Base-by-base conservation (phyloP, 2,329 filamentous ascomycete species). In the Daldinia sp. region DNA sequence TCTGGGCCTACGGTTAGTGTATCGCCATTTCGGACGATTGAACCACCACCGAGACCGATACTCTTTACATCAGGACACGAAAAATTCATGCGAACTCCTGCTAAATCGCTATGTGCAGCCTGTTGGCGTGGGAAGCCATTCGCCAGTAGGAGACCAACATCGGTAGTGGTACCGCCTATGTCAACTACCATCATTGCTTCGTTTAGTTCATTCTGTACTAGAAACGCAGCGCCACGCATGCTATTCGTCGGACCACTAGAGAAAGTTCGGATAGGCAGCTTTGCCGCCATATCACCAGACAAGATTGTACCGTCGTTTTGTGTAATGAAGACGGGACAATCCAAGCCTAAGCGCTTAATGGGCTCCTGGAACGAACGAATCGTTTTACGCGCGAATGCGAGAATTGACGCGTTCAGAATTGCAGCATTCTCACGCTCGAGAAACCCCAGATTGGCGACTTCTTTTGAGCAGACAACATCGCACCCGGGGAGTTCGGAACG, bases 111-210 rank as follows among this genome's bases (percentile, higher is more conserved):
- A 68, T 88, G 90, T 0, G 88, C 87, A 4, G 88, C 86, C 56
- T 87, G 85, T 75, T 90, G 87, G 35, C 88, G 82, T 0, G 89
- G 90, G 56, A 91, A 89, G 0, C 89, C 89, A 55, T 86, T 90
- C 0, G 85, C 82, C 6, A 89, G 82, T 3, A 92, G 76, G 0
- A 90, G 77, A 0, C 89, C 88, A 10, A 90, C 87, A 70, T 91
- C 89, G 0, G 88, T 87, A 0, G 89, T 91, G 0, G 89, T 92
- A 2, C 89, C 89, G 0, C 89, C 89, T 60, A 92, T 87, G 72
- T 92, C 89, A 1, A 91, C 85, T 0, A 91, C 89, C 80, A 91
- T 87, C 71, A 84, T 78, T 0, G 80, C 78, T 61, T 83, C 78
- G 2, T 77, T 71, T 13, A 74, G 59, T 23, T 74, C 65, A 1